phyloP scores from a whole-genome alignment of 257 asterid genomes.

The Oldenlandia corymbosa region DNA sequence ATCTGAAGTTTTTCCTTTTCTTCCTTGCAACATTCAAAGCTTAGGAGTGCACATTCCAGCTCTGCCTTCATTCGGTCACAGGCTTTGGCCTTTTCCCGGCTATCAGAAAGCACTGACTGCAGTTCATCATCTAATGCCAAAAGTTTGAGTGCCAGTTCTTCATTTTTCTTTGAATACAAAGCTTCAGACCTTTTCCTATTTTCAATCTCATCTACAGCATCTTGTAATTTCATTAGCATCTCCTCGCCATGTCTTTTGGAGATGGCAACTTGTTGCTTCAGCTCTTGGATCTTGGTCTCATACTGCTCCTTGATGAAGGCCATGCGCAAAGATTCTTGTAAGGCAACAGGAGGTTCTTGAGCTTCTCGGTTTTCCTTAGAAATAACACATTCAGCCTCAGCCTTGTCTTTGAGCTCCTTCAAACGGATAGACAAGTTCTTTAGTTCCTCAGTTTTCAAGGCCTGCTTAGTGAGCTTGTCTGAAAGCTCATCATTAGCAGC shows the following conservation, averaged over 20 bases:
- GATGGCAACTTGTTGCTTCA: constrained; percentile 71
- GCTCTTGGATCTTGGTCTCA: constrained; percentile 72
- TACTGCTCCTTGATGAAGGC: constrained; percentile 92
- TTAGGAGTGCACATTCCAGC: constrained; percentile 79
- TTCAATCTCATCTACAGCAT: constrained; percentile 79
- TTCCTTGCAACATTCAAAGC: constrained; percentile 97
- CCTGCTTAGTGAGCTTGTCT: constrained; percentile 60
- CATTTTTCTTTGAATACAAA: constrained; percentile 58
- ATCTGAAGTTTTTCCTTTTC: constrained; percentile 70
- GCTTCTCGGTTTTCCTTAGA: constrained; percentile 58
- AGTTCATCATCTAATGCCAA: constrained; percentile 62
- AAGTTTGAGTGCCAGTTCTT: constrained; percentile 63
- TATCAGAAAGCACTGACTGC: constrained; percentile 52
- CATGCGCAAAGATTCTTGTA: constrained; percentile 76
- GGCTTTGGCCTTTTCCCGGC: constrained; percentile 62
- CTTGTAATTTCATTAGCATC: constrained; percentile 88
- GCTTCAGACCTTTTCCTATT: constrained; percentile 84
- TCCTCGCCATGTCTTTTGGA: constrained; percentile 91
- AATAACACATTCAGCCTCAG: constrained; percentile 58
- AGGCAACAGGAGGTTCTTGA: constrained; percentile 46
- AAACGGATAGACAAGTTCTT: constrained; percentile 65
- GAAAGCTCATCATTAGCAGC: constrained; percentile 51
- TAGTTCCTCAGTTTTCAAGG: constrained; percentile 66
- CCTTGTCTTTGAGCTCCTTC: constrained; percentile 84
- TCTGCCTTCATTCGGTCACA: constrained; percentile 72